Conservation (phyloP, 106 monocot genomes). For the Narthecium ossifragum region DNA sequence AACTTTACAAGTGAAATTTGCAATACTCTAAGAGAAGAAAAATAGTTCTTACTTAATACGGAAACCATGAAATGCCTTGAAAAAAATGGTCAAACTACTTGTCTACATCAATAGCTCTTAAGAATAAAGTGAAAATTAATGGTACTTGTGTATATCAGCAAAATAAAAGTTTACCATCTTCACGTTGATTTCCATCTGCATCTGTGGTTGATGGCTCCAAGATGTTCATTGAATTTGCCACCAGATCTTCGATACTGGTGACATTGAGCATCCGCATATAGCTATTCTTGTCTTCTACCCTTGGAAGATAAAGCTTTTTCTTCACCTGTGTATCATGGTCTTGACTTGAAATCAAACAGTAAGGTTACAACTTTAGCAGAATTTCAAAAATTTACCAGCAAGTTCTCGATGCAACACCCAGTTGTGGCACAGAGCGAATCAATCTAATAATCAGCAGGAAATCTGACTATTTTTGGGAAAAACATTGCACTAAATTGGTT, state of each 20-base stretch:
- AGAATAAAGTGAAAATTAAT: no score
- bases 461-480: no score
- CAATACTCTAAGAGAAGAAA: neutral
- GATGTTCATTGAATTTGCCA: constrained; percentile 96
- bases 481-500: no score
- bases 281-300: constrained; percentile 89
- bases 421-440: no score
- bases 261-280: constrained; percentile 91
- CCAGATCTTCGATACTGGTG: constrained; percentile 54
- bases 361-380: no score
- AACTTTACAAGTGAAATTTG: no score
- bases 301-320: constrained; percentile 92
- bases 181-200: constrained; percentile 60
- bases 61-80: neutral
- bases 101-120: neutral
- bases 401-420: no score
- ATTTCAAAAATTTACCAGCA: no score
- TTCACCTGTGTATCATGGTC: constrained; percentile 27
- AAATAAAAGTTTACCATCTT: constrained; percentile 63
- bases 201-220: constrained; percentile 79
- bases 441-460: no score
- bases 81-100: neutral
- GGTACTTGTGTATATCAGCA: no score
- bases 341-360: constrained; percentile 36
- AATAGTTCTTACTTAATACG: neutral